Conservation (phyloP, 352 stramenopile genomes). For the Phytophthora ramorum region DNA sequence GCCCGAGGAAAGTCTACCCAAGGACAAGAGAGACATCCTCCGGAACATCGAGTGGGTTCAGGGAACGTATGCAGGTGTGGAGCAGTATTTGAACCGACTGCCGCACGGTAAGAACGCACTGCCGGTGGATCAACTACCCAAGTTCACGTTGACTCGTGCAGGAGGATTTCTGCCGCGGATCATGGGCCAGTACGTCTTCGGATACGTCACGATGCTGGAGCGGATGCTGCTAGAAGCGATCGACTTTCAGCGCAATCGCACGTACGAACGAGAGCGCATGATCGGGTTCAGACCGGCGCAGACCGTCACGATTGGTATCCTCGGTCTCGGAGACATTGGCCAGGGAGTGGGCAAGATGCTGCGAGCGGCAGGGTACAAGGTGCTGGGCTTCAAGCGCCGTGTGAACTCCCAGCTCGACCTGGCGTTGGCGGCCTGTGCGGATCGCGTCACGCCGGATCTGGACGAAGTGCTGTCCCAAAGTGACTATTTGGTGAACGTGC, state of each 20-base stretch:
- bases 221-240: conserved; percentile 62
- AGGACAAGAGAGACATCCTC: conserved; percentile 47
- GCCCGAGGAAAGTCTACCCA: conserved; percentile 23
- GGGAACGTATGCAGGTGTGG: conserved; percentile 72
- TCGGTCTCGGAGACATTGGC: conserved; percentile 72
- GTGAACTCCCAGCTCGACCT: conserved; percentile 21
- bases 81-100: conserved; percentile 57
- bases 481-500: conserved; percentile 88
- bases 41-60: conserved; percentile 69
- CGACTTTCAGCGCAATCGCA: conserved; percentile 41
- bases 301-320: conserved; percentile 57
- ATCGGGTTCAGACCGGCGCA: conserved; percentile 57
- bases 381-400: conserved; percentile 75
- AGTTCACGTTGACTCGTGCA: conserved; percentile 61
- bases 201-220: conserved; percentile 62
- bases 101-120: conserved; percentile 9
- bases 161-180: conserved; percentile 56
- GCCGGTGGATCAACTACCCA: conserved; percentile 13
- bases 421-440: conserved; percentile 23
- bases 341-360: conserved; percentile 61
- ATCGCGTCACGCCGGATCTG: conserved; percentile 59
- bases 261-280: conserved; percentile 47
- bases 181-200: conserved; percentile 81
- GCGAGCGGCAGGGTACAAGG: conserved; percentile 58
- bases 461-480: conserved; percentile 50